Evolutionary conservation across 179 eudicot species (phyloP), one percentile per base, ranked within the genome.

Genomic region (Corrigiola litoralis): DNA sequence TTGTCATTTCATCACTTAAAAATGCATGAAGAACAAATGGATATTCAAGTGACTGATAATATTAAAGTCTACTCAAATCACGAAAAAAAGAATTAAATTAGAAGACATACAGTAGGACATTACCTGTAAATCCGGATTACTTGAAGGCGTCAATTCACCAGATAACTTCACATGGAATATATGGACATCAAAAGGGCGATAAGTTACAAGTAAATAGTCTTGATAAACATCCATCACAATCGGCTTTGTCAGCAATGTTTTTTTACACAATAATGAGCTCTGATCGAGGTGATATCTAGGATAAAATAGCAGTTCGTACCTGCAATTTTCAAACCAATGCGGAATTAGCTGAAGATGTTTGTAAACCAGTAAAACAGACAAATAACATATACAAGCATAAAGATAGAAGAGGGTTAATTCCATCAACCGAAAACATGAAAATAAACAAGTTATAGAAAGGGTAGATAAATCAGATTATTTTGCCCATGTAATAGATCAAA

Each of bases 1-100:
- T 94, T 88, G 99, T 90, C 97, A 94, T 90, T 82, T 88, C 84
- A 94, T 85, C 87, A 91, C 99, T 91, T 94, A 84, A 90, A 82
- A 87, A 86, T 72, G 89, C 85, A 83, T 81, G 88, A 77, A 69
- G 69, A 76, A 66, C 63, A 77, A 60, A 49, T 57, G 63, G 38
- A 72, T 49, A 67, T 58, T 47, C 58, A 53, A 50, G 60, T 17
- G 55, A 72, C 36, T 61, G 48, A 33, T n/a, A 54, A 61, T 29
- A 33, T 51, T 38, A 21, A 61, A 44, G 55, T 58, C 36, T 58
- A 20, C 18, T 48, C 8, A 16, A 69, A 27, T 25, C 24, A 36
- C 31, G 27, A 68, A 24, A 25, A 32, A 36, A 66, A 65, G 33
- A 50, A 51, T 20, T n/a, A n/a, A n/a, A 25, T 42, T 61, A 51